A percentile compares a stretch with the other conserved stretches of the same genome.
phyloP scores from a whole-genome alignment of 306 rosid genomes.

The Citrullus mucosospermus region DNA sequence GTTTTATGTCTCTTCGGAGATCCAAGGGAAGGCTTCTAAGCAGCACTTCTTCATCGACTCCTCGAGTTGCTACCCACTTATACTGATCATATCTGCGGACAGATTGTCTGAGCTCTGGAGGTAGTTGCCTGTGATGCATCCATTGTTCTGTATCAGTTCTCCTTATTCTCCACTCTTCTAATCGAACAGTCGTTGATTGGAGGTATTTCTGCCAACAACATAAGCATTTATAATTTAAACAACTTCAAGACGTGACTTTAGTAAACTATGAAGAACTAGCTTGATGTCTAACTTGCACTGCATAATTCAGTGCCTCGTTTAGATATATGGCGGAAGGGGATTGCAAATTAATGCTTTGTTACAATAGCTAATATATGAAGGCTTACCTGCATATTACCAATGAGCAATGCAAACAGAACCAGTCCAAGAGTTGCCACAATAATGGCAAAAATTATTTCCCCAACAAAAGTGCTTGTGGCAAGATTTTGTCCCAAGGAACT shows the following conservation, averaged over 20 bases:
- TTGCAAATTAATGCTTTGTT: background rate
- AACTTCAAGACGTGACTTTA: background rate
- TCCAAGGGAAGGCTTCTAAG: conserved; percentile 68
- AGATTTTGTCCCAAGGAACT: conserved; percentile 93
- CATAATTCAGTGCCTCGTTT: background rate
- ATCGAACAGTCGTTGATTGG: conserved; percentile 68
- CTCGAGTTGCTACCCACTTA: conserved; percentile 89
- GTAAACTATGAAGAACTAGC: background rate
- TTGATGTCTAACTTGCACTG: background rate
- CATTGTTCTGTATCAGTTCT: conserved; percentile 90
- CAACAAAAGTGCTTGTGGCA: conserved; percentile 69
- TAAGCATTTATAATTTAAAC: background rate
- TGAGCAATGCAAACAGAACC: conserved; percentile 79
- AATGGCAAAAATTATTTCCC: conserved; percentile 76
- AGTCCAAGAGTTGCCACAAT: conserved; percentile 67
- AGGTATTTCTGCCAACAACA: conserved; percentile 54
- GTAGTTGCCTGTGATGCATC: conserved; percentile 94
- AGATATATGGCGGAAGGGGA: background rate
- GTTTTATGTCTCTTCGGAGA: conserved; percentile 84
- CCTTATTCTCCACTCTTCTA: conserved; percentile 92
- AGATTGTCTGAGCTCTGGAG: conserved; percentile 47
- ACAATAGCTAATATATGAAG: background rate
- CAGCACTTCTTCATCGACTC: conserved; percentile 79
- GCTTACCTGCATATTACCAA: conserved; percentile 94
- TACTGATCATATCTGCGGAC: conserved; percentile 77